Conservation (phyloP, 441 rosid species). For the Populus trichocarpa region DNA sequence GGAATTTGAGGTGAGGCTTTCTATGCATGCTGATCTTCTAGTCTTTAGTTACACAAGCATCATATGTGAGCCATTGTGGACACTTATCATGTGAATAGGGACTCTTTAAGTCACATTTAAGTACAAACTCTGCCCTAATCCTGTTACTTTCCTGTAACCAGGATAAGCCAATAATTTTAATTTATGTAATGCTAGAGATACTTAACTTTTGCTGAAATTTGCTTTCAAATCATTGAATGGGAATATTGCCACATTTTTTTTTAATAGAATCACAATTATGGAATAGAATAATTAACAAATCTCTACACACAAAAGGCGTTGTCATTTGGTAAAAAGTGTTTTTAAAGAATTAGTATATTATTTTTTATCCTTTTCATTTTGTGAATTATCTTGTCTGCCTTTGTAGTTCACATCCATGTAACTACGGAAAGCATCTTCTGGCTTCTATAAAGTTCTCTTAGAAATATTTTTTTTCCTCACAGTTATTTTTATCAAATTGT, state of each 20-base stretch:
- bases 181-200: background rate
- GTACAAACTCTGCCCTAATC: background rate
- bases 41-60: background rate
- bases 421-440: background rate
- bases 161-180: background rate
- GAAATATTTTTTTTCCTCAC: background rate
- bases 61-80: background rate
- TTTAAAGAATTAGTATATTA: too few relatives aligned
- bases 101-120: background rate
- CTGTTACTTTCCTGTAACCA: background rate
- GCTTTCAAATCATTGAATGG: background rate
- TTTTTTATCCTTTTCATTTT: background rate
- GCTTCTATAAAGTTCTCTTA: background rate
- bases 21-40: slow-evolving; percentile 5
- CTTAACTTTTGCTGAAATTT: background rate
- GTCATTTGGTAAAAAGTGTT: background rate
- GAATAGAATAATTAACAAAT: background rate
- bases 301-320: background rate
- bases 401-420: background rate
- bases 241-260: background rate
- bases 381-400: background rate
- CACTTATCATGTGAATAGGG: slow-evolving; percentile 8
- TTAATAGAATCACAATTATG: background rate
- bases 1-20: slow-evolving; percentile 70
- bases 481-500: background rate